These are phyloP conservation scores for Colletotrichum somersetense DNA, from an alignment of 2,329 filamentous ascomycete species.

Conservation along the genomic window DNA sequence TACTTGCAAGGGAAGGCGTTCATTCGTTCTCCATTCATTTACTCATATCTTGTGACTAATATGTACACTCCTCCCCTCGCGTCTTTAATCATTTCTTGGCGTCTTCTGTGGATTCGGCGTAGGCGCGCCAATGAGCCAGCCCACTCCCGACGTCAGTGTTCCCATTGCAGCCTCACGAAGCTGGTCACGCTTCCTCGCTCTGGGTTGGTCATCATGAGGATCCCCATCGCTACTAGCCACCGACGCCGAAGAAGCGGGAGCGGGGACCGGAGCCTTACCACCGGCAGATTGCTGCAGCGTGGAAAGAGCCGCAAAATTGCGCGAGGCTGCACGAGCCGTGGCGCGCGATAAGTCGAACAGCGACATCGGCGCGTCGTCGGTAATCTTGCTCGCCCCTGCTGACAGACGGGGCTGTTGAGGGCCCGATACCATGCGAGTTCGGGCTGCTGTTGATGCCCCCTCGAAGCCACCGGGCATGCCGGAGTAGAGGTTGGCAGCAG, in stretches of 20 bases:
- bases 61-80: conserved; percentile 22
- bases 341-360: conserved; percentile 74
- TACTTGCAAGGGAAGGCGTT: background rate
- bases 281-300: conserved; percentile 60
- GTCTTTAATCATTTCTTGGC: conserved; percentile 46
- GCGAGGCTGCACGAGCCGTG: conserved; percentile 69
- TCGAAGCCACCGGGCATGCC: conserved; percentile 69
- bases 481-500: conserved; percentile 66
- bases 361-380: conserved; percentile 72
- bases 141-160: conserved; percentile 75
- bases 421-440: conserved; percentile 48
- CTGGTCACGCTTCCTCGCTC: conserved; percentile 78
- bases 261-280: conserved; percentile 41
- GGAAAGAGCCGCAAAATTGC: conserved; percentile 68
- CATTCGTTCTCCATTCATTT: conserved; percentile 4
- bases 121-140: conserved; percentile 75
- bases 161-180: conserved; percentile 74
- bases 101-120: conserved; percentile 54
- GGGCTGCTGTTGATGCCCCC: conserved; percentile 49
- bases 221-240: conserved; percentile 37
- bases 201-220: conserved; percentile 49
- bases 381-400: conserved; percentile 59
- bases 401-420: conserved; percentile 45
- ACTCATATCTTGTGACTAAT: background rate
- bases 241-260: conserved; percentile 18